Evolutionary conservation across 306 rosid genomes (phyloP).

Genomic region (Delonix regia): DNA sequence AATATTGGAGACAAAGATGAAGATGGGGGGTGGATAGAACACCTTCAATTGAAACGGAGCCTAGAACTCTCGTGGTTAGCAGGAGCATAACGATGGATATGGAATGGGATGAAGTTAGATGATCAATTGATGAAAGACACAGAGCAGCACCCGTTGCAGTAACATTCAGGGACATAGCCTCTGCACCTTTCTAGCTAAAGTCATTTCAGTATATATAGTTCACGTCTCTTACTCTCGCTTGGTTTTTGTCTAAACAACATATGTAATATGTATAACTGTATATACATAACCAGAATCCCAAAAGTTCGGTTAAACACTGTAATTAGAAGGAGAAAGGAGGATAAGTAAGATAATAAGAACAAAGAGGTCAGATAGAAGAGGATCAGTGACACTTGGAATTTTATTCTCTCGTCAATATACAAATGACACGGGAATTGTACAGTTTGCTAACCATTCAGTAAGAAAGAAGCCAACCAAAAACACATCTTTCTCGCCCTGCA

Average conservation of each 20-base stretch:
- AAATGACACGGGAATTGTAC: background rate
- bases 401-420: slow-evolving; percentile 17
- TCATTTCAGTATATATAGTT: too few relatives aligned
- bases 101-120: background rate
- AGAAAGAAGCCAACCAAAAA: background rate
- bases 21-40: slow-evolving; percentile 45
- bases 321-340: too few relatives aligned
- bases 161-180: background rate
- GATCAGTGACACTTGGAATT: background rate
- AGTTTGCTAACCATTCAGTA: background rate
- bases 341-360: background rate
- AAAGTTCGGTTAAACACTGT: too few relatives aligned
- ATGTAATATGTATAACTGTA: too few relatives aligned
- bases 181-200: background rate
- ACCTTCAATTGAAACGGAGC: slow-evolving; percentile 78
- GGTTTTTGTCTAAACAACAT: too few relatives aligned
- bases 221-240: too few relatives aligned
- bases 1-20: slow-evolving; percentile 36
- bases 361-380: background rate
- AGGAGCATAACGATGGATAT: background rate
- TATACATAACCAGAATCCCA: too few relatives aligned
- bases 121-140: background rate
- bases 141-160: too few relatives aligned
- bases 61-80: slow-evolving; percentile 52
- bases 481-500: slow-evolving; percentile 9